Percentiles rank a stretch among this genome's conserved stretches.
These are phyloP conservation scores for Blepharisma japonicum DNA, from an alignment of 73 alveolate genomes.

Conservation along the genomic window DNA sequence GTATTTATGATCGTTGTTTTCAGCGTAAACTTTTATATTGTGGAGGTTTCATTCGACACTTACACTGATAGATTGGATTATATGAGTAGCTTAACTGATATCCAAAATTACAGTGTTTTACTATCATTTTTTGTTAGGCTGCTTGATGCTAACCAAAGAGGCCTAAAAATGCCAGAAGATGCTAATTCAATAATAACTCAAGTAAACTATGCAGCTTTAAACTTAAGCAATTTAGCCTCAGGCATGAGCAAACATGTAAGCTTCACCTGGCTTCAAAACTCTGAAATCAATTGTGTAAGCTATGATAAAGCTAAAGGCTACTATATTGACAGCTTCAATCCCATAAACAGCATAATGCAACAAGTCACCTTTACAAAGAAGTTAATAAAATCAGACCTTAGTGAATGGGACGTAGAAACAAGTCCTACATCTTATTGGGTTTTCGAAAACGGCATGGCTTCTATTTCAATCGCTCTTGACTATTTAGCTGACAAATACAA, in stretches of 20 bases:
- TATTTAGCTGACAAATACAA: not conserved
- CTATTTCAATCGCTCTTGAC: not conserved
- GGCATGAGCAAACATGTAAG: no score
- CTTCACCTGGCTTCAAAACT: no score
- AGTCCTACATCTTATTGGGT: not conserved
- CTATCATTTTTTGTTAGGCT: not conserved
- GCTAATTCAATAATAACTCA: not conserved
- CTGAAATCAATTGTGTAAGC: no score
- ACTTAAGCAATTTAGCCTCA: no score
- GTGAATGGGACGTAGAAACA: not conserved
- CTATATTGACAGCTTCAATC: not conserved
- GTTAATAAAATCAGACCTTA: not conserved
- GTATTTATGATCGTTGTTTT: constrained; percentile 7
- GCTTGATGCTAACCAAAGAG: not conserved
- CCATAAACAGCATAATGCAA: constrained; percentile 1
- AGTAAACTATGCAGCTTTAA: no score
- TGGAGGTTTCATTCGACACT: not conserved
- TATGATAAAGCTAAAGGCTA: not conserved
- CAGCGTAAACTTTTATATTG: not conserved
- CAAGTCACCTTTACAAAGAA: not conserved
- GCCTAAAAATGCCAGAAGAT: not conserved
- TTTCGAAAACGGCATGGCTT: not conserved
- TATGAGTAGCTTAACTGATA: not conserved
- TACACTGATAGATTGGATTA: not conserved
- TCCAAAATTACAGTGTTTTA: not conserved